These are phyloP conservation scores for Sarcocystis neurona DNA, from an alignment of 169 alveolate species.

Conservation along the genomic window DNA sequence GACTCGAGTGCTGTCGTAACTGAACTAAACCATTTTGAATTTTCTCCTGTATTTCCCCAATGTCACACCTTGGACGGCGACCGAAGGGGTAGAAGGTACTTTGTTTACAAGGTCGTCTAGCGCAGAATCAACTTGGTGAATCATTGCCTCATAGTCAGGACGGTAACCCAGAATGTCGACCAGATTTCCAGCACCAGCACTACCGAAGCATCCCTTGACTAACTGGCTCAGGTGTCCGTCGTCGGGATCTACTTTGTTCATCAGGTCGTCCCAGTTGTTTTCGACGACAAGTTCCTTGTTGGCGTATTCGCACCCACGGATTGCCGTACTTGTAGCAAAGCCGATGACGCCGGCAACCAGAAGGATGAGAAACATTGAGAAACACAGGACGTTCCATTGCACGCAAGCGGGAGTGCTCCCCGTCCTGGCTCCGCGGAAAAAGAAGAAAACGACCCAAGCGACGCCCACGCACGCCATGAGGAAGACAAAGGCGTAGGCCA, in stretches of 20 bases:
- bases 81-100: background rate
- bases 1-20: no score
- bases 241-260: slow-evolving; percentile 17
- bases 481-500: slow-evolving; percentile 12
- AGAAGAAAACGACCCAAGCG: background rate
- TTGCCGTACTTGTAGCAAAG: background rate
- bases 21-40: no score
- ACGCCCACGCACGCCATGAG: background rate
- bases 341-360: slow-evolving; percentile 27
- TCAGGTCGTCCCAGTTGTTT: background rate
- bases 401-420: slow-evolving; percentile 21
- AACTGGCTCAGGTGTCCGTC: background rate
- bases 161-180: slow-evolving; percentile 9
- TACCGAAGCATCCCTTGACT: background rate
- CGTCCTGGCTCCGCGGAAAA: background rate
- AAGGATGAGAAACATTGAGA: background rate
- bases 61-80: no score
- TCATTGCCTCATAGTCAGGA: background rate
- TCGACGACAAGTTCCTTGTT: background rate
- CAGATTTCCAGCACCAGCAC: background rate
- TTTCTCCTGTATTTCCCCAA: no score
- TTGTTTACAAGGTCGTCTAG: background rate
- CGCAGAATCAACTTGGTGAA: background rate
- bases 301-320: slow-evolving; percentile 25
- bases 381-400: slow-evolving; percentile 25